Percentiles rank a stretch among this genome's conserved stretches.
Conservation (phyloP, 2,329 filamentous ascomycete species). For the Metarhizium brunneum region DNA sequence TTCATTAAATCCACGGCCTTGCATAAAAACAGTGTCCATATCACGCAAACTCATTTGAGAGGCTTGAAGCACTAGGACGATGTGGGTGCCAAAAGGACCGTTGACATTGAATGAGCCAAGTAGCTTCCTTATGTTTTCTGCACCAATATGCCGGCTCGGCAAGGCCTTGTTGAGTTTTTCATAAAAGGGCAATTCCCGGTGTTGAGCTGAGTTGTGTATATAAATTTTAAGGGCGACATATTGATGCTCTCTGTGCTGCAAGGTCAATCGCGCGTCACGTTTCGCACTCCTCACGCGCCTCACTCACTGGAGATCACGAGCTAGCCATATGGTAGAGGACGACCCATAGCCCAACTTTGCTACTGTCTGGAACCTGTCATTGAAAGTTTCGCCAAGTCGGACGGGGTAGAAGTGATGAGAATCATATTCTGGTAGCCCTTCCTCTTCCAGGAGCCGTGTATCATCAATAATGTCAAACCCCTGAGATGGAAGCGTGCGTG, state of each 20-base stretch:
- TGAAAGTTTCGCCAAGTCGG: conserved; percentile 26
- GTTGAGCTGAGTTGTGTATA: conserved; percentile 12
- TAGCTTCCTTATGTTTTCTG: neutral
- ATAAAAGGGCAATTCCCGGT: conserved; percentile 16
- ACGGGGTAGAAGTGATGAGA: conserved; percentile 27
- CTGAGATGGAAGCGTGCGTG: conserved; percentile 8
- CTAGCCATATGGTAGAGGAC: conserved; percentile 34
- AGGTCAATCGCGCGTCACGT: conserved; percentile 2
- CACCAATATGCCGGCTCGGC: neutral
- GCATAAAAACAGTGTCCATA: conserved; percentile 18
- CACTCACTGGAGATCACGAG: conserved; percentile 23
- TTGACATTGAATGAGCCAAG: neutral
- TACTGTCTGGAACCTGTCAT: conserved; percentile 25
- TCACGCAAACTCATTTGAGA: conserved; percentile 23
- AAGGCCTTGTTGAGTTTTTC: conserved; percentile 7
- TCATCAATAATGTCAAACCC: conserved; percentile 11
- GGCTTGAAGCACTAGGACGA: conserved; percentile 13
- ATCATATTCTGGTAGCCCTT: conserved; percentile 24
- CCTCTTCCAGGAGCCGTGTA: conserved; percentile 25
- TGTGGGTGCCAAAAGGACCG: conserved; percentile 13
- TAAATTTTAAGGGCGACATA: conserved; percentile 25
- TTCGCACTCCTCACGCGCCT: neutral
- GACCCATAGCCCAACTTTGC: conserved; percentile 31
- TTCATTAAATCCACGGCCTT: conserved; percentile 14
- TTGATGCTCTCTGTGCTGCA: conserved; percentile 5